Base-by-base conservation (phyloP, 306 rosid genomes). In the Psophocarpus tetragonolobus region DNA sequence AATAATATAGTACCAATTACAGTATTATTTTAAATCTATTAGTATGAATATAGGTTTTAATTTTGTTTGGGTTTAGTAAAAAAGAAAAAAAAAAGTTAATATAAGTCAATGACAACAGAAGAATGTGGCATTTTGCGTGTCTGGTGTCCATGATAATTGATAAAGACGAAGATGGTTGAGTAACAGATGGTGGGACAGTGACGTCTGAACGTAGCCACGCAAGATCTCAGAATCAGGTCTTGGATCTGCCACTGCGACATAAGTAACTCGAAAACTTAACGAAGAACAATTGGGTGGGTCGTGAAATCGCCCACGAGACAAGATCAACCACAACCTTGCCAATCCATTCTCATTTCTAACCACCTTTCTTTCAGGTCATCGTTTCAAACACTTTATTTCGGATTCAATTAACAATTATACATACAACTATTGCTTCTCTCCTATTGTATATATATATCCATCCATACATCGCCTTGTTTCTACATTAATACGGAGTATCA, bases 131-230 rank as follows among this genome's bases (percentile, higher is more conserved):
- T 65, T 20, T 47, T 64, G 51, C 13, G 23, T 10, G 14, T 42
- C 4, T 32, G 13, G 42, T 6, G 38, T 24, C 27, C n/a, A n/a
- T n/a, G n/a, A n/a, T n/a, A n/a, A n/a, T n/a, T n/a, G n/a, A n/a
- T 29, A 61, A 66, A 56, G 17, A 38, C 11, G 30, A 38, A 36
- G 29, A 41, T 10, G 3, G 62, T 74, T 14, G 36, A 24, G 50
- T 23, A 74, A 33, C 69, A 56, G 27, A 44, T 56, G 67, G 45
- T 21, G 23, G 30, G 15, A 18, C 48, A 8, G 27, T 21, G 45
- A 77, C 38, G 68, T 83, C 62, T 50, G 2, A 23, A 61, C 89
- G 86, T 88, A 54, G 3, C 50, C 29, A 18, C 50, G 14, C n/a
- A 14, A 29, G 18, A 14, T 18, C 26, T 42, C 14, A 74, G 30